Evolutionary conservation across 139 green algal genomes (phyloP).

Genomic region (Coelastrella sp.): DNA sequence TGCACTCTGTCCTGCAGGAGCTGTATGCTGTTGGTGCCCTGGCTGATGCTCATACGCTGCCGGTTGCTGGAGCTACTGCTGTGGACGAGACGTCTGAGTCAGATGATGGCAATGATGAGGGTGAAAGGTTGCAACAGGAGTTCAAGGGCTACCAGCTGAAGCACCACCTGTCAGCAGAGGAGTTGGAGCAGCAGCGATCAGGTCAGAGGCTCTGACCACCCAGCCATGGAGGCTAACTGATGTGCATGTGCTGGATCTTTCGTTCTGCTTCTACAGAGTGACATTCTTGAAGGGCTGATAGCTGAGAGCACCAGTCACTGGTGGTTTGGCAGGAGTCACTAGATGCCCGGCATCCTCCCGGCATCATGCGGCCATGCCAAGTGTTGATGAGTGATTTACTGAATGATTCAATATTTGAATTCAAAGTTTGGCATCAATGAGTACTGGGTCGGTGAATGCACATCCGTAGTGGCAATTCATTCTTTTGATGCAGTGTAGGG

Average conservation of each 20-base stretch:
- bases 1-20: conserved; percentile 26
- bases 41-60: neutral
- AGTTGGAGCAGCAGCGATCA: neutral
- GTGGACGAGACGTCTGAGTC: neutral
- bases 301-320: too few species aligned
- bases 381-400: too few species aligned
- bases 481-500: too few species aligned
- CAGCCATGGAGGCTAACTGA: neutral
- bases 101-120: conserved; percentile 20
- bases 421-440: too few species aligned
- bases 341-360: too few species aligned
- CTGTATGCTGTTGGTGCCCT: conserved; percentile 27
- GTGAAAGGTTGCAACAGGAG: conserved; percentile 7
- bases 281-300: too few species aligned
- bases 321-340: too few species aligned
- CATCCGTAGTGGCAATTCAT: too few species aligned
- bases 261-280: too few species aligned
- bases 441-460: too few species aligned
- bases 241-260: neutral
- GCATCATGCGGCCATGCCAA: too few species aligned
- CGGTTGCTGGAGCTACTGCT: neutral
- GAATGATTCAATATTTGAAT: too few species aligned
- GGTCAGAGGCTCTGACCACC: neutral
- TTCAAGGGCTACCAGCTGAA: conserved; percentile 37
- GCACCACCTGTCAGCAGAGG: conserved; percentile 49